Conservation (phyloP, 2,329 filamentous ascomycete species). For the Erysiphe pulchra region DNA sequence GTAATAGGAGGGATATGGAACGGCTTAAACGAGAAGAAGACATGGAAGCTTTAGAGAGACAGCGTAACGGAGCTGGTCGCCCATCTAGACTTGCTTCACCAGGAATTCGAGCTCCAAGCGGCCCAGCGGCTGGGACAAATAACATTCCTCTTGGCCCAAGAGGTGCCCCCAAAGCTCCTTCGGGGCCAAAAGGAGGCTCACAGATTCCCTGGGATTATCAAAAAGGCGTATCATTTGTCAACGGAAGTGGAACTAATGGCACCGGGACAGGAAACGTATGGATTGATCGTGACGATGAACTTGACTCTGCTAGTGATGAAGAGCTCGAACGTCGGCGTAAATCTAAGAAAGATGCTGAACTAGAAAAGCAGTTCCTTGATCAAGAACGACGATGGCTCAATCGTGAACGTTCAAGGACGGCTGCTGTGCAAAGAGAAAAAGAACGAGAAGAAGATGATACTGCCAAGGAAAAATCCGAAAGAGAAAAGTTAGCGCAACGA, state of each 20-base stretch:
- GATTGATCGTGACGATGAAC: constrained; percentile 51
- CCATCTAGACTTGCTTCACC: constrained; percentile 48
- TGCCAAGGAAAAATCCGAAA: constrained; percentile 33
- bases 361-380: constrained; percentile 59
- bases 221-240: constrained; percentile 59
- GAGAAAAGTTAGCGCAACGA: constrained; percentile 42
- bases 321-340: constrained; percentile 53
- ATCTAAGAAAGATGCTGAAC: constrained; percentile 46
- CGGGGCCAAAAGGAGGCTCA: constrained; percentile 35
- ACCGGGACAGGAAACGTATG: constrained; percentile 19
- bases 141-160: constrained; percentile 54
- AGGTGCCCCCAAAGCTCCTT: constrained; percentile 48
- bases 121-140: constrained; percentile 38
- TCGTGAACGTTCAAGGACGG: constrained; percentile 58
- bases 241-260: constrained; percentile 43
- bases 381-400: constrained; percentile 80
- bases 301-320: constrained; percentile 66
- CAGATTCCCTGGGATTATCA: constrained; percentile 48
- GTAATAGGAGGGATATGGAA: constrained; percentile 69
- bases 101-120: constrained; percentile 24
- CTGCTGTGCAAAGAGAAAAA: constrained; percentile 64
- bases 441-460: constrained; percentile 56
- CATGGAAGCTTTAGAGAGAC: constrained; percentile 63
- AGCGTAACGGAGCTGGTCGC: constrained; percentile 39
- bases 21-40: constrained; percentile 75